Evolutionary conservation across 352 stramenopile genomes (phyloP).

Genomic region (Pythium angustatum): DNA sequence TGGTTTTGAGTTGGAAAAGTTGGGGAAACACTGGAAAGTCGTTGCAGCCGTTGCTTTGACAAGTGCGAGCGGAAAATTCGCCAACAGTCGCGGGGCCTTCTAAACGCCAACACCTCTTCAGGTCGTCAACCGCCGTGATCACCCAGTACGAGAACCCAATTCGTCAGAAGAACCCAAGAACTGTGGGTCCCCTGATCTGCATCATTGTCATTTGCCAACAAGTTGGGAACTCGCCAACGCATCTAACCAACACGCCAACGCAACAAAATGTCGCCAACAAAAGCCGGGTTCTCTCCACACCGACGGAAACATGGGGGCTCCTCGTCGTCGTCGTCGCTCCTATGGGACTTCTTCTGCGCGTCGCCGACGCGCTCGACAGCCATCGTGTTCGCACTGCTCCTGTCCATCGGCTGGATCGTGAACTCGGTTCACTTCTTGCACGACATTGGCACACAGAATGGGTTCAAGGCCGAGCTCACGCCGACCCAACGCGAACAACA

Average conservation of each 20-base stretch:
- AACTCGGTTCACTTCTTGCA: constrained; percentile 19
- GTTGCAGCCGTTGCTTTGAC: too few species aligned
- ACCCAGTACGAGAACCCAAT: too few species aligned
- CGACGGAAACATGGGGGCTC: constrained; percentile 8
- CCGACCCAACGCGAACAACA: neutral
- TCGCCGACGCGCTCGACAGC: constrained; percentile 5
- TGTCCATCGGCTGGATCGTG: constrained; percentile 15
- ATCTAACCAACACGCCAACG: neutral
- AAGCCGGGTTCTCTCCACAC: constrained; percentile 9
- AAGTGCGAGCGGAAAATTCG: neutral
- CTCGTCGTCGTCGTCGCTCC: neutral
- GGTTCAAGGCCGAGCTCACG: neutral
- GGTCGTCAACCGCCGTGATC: too few species aligned
- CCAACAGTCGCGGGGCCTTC: constrained; percentile 9
- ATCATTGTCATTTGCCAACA: neutral
- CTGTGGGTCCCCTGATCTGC: neutral
- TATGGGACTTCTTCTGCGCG: neutral
- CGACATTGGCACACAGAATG: constrained; percentile 8
- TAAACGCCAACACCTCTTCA: neutral
- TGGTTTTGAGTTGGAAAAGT: neutral
- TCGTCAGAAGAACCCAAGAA: too few species aligned
- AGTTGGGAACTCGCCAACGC: neutral
- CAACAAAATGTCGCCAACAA: constrained; percentile 8
- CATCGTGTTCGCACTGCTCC: constrained; percentile 1
- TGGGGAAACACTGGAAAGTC: too few species aligned